These are phyloP conservation scores for Eutrema salsugineum DNA, from an alignment of 441 rosid species.

Conservation along the genomic window DNA sequence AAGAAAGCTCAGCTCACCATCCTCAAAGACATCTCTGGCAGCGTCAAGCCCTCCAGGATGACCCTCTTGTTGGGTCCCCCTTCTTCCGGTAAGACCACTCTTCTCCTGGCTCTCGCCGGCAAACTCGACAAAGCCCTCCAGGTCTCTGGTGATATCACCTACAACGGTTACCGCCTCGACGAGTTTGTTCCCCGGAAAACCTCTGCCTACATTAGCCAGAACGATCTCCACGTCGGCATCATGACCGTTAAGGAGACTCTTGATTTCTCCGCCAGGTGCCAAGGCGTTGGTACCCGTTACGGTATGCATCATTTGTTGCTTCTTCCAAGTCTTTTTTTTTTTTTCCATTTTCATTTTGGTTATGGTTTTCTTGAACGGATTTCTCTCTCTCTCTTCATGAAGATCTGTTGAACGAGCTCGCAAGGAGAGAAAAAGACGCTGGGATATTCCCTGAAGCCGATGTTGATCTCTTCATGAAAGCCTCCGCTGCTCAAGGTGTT, in stretches of 20 bases:
- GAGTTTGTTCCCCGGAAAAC: constrained; percentile 4
- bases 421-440: constrained; percentile 12
- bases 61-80: constrained; percentile 23
- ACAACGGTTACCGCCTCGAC: neutral
- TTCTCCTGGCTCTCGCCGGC: neutral
- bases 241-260: constrained; percentile 14
- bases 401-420: constrained; percentile 10
- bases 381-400: neutral
- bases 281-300: constrained; percentile 12
- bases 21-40: constrained; percentile 53
- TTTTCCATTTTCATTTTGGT: neutral
- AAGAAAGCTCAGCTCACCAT: constrained; percentile 59
- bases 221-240: constrained; percentile 4
- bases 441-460: constrained; percentile 16
- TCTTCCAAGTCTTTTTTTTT: neutral
- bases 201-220: constrained; percentile 2
- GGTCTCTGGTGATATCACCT: neutral
- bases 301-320: neutral
- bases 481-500: constrained; percentile 11
- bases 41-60: constrained; percentile 68
- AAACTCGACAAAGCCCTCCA: neutral
- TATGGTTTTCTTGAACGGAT: neutral
- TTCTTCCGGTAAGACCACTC: constrained; percentile 8
- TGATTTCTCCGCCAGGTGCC: constrained; percentile 10
- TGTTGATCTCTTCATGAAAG: constrained; percentile 11